Evolutionary conservation across 208 protist genomes (phyloP).

Genomic region (Trypanosoma cruzi): DNA sequence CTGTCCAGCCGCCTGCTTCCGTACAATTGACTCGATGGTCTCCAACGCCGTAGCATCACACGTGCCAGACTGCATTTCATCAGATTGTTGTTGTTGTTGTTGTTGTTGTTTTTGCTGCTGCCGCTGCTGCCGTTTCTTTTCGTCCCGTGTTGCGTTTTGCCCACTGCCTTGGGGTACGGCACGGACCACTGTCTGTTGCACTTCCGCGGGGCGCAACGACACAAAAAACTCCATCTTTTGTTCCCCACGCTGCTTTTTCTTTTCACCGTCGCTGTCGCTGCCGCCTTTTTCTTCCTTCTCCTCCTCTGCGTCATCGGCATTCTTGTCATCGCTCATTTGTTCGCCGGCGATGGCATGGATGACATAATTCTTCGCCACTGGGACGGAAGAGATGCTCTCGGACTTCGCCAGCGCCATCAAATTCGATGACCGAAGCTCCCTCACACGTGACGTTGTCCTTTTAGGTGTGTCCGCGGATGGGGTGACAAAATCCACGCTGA

Average conservation of each 20-base stretch:
- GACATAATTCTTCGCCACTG: not conserved
- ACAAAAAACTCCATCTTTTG: slow-evolving; percentile 16
- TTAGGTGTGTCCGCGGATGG: not conserved
- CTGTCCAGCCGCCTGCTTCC: slow-evolving; percentile 12
- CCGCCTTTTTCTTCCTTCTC: not conserved
- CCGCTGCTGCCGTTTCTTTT: too few species aligned
- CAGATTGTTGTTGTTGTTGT: not conserved
- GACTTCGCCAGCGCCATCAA: not conserved
- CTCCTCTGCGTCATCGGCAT: not conserved
- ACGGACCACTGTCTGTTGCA: slow-evolving; percentile 16
- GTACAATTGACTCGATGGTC: slow-evolving; percentile 26
- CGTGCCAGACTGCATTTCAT: not conserved
- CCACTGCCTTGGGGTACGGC: not conserved
- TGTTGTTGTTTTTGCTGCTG: slow-evolving; percentile 7
- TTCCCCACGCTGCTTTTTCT: not conserved
- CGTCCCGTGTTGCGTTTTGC: not conserved
- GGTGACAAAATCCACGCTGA: not conserved
- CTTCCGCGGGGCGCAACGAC: slow-evolving; percentile 15
- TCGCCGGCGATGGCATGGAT: slow-evolving; percentile 3
- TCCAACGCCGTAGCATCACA: slow-evolving; percentile 9
- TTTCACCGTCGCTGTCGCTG: not conserved
- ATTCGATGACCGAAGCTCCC: slow-evolving; percentile 1
- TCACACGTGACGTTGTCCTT: not conserved
- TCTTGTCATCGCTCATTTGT: not conserved
- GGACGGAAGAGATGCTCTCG: not conserved